A percentile compares a stretch with the other conserved stretches of the same genome.
Conservation (phyloP, 148 eudicot species). For the Suaeda aralocaspica region DNA sequence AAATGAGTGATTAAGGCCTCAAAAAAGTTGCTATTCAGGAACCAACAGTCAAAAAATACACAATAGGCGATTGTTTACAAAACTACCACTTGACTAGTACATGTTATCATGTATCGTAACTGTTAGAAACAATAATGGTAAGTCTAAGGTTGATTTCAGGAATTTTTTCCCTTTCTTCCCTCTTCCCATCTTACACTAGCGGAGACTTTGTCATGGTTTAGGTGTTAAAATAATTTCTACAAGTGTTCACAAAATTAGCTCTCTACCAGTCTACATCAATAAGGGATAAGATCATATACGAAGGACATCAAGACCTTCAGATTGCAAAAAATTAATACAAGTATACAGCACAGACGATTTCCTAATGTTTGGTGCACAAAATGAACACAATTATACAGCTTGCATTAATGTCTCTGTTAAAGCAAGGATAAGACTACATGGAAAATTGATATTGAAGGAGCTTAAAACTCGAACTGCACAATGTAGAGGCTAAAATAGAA, state of each 20-base stretch:
- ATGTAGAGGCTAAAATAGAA: background rate
- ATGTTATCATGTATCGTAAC: background rate
- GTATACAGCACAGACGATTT: too few species aligned
- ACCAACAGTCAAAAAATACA: background rate
- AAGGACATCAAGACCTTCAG: too few species aligned
- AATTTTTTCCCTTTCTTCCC: background rate
- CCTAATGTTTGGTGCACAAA: too few species aligned
- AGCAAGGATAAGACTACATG: too few species aligned
- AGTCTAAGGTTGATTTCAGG: background rate
- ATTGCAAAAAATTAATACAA: too few species aligned
- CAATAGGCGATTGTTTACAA: background rate
- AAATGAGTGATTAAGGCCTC: too few species aligned
- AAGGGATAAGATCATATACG: too few species aligned
- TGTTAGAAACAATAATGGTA: background rate
- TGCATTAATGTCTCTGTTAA: too few species aligned
- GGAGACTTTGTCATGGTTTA: background rate
- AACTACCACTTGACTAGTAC: background rate
- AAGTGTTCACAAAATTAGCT: too few species aligned
- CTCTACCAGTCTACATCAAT: too few species aligned
- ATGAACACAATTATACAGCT: too few species aligned
- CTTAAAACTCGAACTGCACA: background rate
- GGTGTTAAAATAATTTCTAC: background rate
- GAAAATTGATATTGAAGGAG: too few species aligned
- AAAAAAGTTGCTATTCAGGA: background rate
- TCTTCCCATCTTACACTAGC: background rate